Conservation (phyloP, 305 asterid species). For the Petunia hybrid region DNA sequence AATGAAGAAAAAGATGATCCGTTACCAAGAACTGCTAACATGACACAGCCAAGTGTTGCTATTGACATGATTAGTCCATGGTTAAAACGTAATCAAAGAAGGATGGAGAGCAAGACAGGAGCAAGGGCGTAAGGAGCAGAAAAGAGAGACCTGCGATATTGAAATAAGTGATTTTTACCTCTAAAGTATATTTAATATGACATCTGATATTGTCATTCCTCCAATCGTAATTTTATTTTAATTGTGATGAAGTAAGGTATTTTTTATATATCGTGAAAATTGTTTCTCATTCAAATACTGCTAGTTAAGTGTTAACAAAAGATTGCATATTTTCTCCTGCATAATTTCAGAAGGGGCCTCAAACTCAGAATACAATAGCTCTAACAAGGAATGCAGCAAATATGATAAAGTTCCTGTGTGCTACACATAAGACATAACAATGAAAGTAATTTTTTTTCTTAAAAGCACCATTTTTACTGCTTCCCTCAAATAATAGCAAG, state of each 20-base stretch:
- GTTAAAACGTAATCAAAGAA: not conserved
- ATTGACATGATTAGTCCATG: constrained; percentile 2
- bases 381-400: constrained; percentile 10
- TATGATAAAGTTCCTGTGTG: not conserved
- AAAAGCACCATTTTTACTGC: constrained; percentile 18
- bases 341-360: constrained; percentile 12
- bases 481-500: constrained; percentile 7
- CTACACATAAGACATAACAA: not conserved
- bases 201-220: constrained; percentile 22
- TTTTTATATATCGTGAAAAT: not conserved
- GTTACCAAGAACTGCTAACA: constrained; percentile 16
- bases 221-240: not conserved
- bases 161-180: not conserved
- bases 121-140: not conserved
- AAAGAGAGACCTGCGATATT: not conserved
- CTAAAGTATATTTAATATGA: not conserved
- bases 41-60: constrained; percentile 9
- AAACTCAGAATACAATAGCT: constrained; percentile 1
- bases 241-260: too few species aligned
- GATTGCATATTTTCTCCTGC: constrained; percentile 8
- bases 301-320: not conserved
- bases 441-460: not conserved
- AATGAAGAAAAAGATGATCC: not conserved
- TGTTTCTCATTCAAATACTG: not conserved
- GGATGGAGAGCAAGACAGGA: constrained; percentile 25